These are phyloP conservation scores for Lactarius deliciosus DNA, from an alignment of 768 basidiomycete genomes.

Conservation along the genomic window DNA sequence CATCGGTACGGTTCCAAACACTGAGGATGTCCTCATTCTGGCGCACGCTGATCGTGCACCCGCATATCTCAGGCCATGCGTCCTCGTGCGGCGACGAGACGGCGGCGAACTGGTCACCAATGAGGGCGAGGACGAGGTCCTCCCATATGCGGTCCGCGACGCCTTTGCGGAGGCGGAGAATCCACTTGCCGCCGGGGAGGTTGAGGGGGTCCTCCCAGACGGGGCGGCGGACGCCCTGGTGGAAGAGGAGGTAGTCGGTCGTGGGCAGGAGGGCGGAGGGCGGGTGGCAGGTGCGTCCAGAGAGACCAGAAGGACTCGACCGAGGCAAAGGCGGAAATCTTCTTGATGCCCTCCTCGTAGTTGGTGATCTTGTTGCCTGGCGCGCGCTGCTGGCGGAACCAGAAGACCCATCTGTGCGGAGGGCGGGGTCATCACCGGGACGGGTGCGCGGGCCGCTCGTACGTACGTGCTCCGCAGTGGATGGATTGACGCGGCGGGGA, in stretches of 20 bases:
- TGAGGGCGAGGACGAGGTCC: slow-evolving; percentile 78
- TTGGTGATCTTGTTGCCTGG: slow-evolving; percentile 87
- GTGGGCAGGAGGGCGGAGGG: slow-evolving; percentile 84
- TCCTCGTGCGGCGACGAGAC: slow-evolving; percentile 48
- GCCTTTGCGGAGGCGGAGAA: slow-evolving; percentile 88
- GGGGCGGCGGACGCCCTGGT: slow-evolving; percentile 78
- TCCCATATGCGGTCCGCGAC: slow-evolving; percentile 91
- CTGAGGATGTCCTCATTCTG: slow-evolving; percentile 93
- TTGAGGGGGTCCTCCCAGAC: slow-evolving; percentile 97
- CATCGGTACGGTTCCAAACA: slow-evolving; percentile 88
- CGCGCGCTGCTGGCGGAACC: slow-evolving; percentile 87
- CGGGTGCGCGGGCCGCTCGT: slow-evolving; percentile 28
- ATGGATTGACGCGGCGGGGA: slow-evolving; percentile 50
- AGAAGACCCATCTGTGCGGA: slow-evolving; percentile 75
- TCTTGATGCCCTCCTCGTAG: slow-evolving; percentile 95
- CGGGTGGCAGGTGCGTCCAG: slow-evolving; percentile 85
- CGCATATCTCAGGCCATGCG: slow-evolving; percentile 84
- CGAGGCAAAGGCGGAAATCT: slow-evolving; percentile 88
- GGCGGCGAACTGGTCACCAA: slow-evolving; percentile 88
- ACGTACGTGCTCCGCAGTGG: slow-evolving; percentile 89
- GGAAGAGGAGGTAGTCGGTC: slow-evolving; percentile 93
- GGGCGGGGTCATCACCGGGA: slow-evolving; percentile 2
- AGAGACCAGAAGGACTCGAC: slow-evolving; percentile 96
- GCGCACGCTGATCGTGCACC: slow-evolving; percentile 91
- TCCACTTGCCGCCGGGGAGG: slow-evolving; percentile 89